Base-by-base conservation (phyloP, 805 yeast species). In the Saturnispora sanitii region DNA sequence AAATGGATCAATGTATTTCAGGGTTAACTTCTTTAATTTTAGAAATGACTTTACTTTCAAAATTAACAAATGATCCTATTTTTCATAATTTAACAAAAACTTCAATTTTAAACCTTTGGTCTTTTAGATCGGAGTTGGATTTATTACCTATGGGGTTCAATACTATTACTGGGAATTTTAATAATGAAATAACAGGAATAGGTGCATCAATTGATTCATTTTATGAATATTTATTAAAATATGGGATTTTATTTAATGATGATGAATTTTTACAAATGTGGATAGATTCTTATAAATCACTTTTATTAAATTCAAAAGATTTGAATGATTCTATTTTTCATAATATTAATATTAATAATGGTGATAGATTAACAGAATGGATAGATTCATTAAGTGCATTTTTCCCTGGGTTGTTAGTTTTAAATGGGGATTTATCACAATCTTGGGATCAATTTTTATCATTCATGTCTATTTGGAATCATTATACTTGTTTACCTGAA, bases 141-240 rank as follows among this genome's bases (percentile, higher is more conserved):
- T 62, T 90, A 22, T 51, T 90, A 12, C 94, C 95, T 2, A 81
- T 82, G 84, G 70, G 88, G 0, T 64, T 87, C 4, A 78, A 80
- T 45, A 46, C 55, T 1, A 33, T 20, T n/a, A 20, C 41, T 0
- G 51, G 65, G 1, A 53, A 56, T 29, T 77, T 84, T 75, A 60
- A 66, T 31, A 80, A 80, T 42, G 56, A 69, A 0, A 60, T 77
- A 31, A 75, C 92, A 0, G 95, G 96, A 0, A 69, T 83, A 8
- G 96, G 97, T 2, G 96, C 96, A 0, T 82, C 94, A 2, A 73
- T 85, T 13, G 97, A 88, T 58, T 85, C 95, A 0, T 84, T 84
- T 53, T 88, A 80, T 55, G 97, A 88, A 54, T 84, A 87, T 58
- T 82, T 95, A 0, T 67, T 85, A 32, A 88, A 88, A 55, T 77